Conservation (phyloP, 106 monocot species). For the Allium fistulosum region DNA sequence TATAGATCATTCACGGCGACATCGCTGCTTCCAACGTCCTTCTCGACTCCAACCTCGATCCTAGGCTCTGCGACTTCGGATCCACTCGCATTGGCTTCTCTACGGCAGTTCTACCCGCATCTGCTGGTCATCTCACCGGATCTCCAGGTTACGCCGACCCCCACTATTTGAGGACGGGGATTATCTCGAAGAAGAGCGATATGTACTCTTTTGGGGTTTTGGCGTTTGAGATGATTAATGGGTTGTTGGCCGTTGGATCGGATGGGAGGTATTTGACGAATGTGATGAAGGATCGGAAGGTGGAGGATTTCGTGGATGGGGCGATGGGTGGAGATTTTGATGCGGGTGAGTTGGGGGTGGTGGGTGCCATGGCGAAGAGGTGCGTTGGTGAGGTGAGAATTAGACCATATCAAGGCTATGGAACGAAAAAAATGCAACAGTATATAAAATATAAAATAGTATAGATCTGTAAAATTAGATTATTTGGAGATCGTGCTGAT, state of each 20-base stretch:
- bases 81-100: constrained; percentile 61
- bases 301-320: constrained; percentile 34
- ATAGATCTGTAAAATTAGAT: no score
- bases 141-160: constrained; percentile 65
- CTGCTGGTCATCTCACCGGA: constrained; percentile 26
- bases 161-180: constrained; percentile 43
- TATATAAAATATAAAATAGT: no score
- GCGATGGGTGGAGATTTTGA: constrained; percentile 34
- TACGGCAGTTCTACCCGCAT: constrained; percentile 23
- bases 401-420: no score
- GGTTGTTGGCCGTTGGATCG: constrained; percentile 6
- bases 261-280: constrained; percentile 13
- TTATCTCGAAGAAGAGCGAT: constrained; percentile 64
- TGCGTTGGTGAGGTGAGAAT: constrained; percentile 57
- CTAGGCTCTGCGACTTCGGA: constrained; percentile 81
- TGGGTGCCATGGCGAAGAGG: constrained; percentile 37
- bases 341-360: constrained; percentile 30
- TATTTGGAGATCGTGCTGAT: no score
- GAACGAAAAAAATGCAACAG: no score
- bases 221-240: constrained; percentile 53
- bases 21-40: constrained; percentile 74
- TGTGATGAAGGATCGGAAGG: background rate
- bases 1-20: constrained; percentile 67
- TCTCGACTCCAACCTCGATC: constrained; percentile 28
- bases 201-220: constrained; percentile 80